Evolutionary conservation across 75 land plant species (phyloP).

Genomic region (Pinus albicaulis): DNA sequence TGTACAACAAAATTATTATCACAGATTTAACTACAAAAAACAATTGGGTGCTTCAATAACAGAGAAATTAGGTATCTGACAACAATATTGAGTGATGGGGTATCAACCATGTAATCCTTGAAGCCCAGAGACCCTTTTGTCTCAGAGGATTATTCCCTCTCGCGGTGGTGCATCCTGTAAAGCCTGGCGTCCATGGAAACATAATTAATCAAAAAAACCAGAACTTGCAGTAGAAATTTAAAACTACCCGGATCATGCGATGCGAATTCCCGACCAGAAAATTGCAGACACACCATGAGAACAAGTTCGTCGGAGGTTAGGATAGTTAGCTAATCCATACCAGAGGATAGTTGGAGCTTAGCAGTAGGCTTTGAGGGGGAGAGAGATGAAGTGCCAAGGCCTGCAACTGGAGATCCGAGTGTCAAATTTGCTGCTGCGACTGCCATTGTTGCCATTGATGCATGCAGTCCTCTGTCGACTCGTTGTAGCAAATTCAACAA

Average conservation of each 20-base stretch:
- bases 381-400: constrained; percentile 31
- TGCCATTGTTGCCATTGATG: constrained; percentile 35
- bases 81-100: background rate
- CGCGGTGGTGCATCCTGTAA: background rate
- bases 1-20: constrained; percentile 11
- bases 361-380: constrained; percentile 9
- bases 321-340: background rate
- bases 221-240: background rate
- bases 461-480: background rate
- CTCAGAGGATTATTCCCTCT: background rate
- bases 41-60: background rate
- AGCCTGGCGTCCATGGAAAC: background rate
- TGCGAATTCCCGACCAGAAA: background rate
- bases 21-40: background rate
- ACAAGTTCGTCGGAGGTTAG: background rate
- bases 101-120: constrained; percentile 2
- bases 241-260: background rate
- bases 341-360: constrained; percentile 17
- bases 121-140: background rate
- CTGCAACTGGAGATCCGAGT: constrained; percentile 20
- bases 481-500: background rate
- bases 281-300: background rate
- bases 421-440: constrained; percentile 19
- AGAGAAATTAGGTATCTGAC: too few species aligned
- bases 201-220: background rate